A percentile compares a stretch with the other conserved stretches of the same genome.
These are phyloP conservation scores for Triadica sebifera DNA, from an alignment of 345 rosid genomes.

Conservation along the genomic window DNA sequence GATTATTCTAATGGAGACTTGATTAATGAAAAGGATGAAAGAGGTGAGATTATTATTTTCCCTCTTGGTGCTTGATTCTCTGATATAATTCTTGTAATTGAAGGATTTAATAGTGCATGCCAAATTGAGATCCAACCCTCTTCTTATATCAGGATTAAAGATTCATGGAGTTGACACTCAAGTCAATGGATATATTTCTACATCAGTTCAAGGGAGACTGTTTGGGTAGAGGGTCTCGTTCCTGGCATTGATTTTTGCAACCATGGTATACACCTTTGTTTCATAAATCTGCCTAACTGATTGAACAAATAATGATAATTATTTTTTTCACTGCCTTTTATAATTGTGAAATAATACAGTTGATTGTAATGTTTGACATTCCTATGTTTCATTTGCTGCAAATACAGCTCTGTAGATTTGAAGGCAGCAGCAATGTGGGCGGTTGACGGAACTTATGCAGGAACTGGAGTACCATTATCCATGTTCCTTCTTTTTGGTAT, in stretches of 20 bases:
- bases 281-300: background rate
- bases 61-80: conserved; percentile 1
- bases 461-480: conserved; percentile 60
- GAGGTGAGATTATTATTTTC: conserved; percentile 36
- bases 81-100: background rate
- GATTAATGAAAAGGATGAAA: conserved; percentile 23
- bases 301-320: background rate
- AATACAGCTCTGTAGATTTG: conserved; percentile 42
- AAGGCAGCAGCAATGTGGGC: conserved; percentile 95
- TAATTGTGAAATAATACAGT: background rate
- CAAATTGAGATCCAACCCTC: background rate
- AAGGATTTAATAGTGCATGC: background rate
- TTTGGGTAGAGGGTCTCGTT: conserved; percentile 96
- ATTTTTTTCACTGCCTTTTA: background rate
- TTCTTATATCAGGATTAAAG: conserved; percentile 34
- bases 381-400: background rate
- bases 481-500: conserved; percentile 93
- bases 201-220: conserved; percentile 49
- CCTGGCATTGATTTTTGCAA: conserved; percentile 98
- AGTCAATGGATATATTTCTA: conserved; percentile 33
- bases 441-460: conserved; percentile 74
- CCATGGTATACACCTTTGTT: conserved; percentile 58
- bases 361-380: conserved; percentile 2
- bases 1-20: conserved; percentile 20
- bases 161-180: conserved; percentile 20